Base-by-base conservation (phyloP, 2,329 filamentous ascomycete genomes). In the Penicillium freii region DNA sequence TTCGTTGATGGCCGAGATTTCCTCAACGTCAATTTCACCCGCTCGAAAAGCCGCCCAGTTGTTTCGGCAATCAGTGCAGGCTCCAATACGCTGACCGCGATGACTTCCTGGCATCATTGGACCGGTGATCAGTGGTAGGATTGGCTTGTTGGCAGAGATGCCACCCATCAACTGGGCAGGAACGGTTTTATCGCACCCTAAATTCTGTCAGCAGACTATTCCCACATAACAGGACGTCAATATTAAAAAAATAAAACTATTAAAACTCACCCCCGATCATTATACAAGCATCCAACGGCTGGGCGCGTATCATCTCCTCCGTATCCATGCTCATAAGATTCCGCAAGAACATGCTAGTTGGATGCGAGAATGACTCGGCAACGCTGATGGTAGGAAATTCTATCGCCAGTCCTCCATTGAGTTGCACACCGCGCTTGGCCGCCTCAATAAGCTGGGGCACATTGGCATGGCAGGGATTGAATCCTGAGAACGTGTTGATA, bases 321-420 rank as follows among this genome's bases (percentile, higher is more conserved):
- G 88, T 91, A 67, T 91, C 88, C 86, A 91, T 89, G 62, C 85
- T 87, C 88, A 91, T 91, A 56, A 91, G 67, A 62, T 91, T 91
- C 33, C 88, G 74, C 47, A 91, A 68, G 54, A 85, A 90, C 88
- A 91, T 90, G 74, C 87, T 90, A 5, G 88, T 90, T 2, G 88
- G 88, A 44, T 81, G 78, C 0, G 87, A 80, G 68, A 91, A 91
- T 3, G 79, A 82, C 77, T 91, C 88, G 62, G 88, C 85, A 0
- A 91, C 68, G 60, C 85, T 89, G 54, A 91, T 90, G 0, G 88
- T 91, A 0, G 88, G 88, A 62, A 91, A 91, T 38, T 90, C 87
- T 23, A 91, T 81, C 0, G 88, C 85, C 29, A 91, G 72, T 0
- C 87, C 88, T 3, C 88, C 88, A 46, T 78, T 80, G 0, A 90